Evolutionary conservation across 345 rosid genomes (phyloP).

Genomic region (Euphorbia tirucalli): DNA sequence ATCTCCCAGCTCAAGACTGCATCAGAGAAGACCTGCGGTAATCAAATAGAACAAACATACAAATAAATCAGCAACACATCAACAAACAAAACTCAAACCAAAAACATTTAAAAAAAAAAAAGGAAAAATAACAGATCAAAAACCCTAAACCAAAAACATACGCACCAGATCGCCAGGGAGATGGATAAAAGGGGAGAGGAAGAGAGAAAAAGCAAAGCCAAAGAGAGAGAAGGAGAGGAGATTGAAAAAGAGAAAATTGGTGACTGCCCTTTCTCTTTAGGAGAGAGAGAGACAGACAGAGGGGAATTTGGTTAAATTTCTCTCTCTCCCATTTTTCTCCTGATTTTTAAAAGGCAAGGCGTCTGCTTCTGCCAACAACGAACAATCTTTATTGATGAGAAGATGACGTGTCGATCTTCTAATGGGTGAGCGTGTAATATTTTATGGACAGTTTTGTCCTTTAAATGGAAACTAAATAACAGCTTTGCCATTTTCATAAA

Average conservation of each 20-base stretch:
- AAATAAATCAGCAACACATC: neutral
- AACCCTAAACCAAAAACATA: conserved; percentile 31
- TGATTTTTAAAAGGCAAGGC: conserved; percentile 13
- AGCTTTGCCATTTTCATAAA: conserved; percentile 4
- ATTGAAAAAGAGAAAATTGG: neutral
- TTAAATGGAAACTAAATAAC: neutral
- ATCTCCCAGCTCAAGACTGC: conserved; percentile 32
- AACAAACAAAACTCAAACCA: conserved; percentile 37
- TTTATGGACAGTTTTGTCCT: conserved; percentile 16
- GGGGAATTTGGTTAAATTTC: neutral
- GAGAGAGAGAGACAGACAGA: no score
- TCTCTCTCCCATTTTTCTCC: neutral
- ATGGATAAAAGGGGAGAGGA: conserved; percentile 6
- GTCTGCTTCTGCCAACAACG: conserved; percentile 32
- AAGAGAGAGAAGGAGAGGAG: conserved; percentile 12
- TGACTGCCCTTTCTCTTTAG: no score
- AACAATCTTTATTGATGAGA: conserved; percentile 26
- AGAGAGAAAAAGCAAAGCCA: conserved; percentile 8
- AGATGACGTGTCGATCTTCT: conserved; percentile 13
- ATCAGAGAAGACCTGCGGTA: conserved; percentile 22
- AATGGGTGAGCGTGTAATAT: conserved; percentile 17
- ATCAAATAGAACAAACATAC: conserved; percentile 7
- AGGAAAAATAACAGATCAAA: conserved; percentile 8
- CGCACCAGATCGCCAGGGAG: conserved; percentile 38
- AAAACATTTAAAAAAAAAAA: no score